Conservation (phyloP, 345 rosid species). For the Heritiera littoralis region DNA sequence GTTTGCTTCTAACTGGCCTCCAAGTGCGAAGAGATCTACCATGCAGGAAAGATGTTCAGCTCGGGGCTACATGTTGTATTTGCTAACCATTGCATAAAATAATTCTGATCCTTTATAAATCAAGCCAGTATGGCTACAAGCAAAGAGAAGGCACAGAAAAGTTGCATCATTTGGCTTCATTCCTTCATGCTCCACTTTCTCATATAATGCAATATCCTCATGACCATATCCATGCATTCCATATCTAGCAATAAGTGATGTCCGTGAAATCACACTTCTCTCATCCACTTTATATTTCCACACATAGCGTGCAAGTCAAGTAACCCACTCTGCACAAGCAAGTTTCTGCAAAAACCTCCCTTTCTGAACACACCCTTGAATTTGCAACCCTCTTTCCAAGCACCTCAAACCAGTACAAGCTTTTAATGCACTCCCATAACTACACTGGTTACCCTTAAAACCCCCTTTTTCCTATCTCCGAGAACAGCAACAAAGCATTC, state of each 20-base stretch:
- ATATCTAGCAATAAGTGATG: constrained; percentile 65
- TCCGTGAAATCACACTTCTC: constrained; percentile 71
- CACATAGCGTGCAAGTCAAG: constrained; percentile 59
- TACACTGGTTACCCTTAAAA: constrained; percentile 46
- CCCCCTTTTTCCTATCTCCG: constrained; percentile 46
- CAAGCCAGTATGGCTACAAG: constrained; percentile 71
- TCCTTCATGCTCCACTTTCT: constrained; percentile 54
- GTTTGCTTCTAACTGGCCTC: no score
- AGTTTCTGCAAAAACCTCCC: constrained; percentile 44
- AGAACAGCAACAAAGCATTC: constrained; percentile 43
- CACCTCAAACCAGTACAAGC: constrained; percentile 44
- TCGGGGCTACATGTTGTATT: constrained; percentile 48
- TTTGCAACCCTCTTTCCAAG: constrained; percentile 52
- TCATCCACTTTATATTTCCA: constrained; percentile 53
- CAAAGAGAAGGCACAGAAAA: constrained; percentile 63
- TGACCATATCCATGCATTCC: constrained; percentile 62
- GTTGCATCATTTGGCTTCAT: constrained; percentile 63
- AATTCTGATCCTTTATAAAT: constrained; percentile 54
- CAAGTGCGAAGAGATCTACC: constrained; percentile 35
- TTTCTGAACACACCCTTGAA: constrained; percentile 59
- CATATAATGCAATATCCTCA: constrained; percentile 54
- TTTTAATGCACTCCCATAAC: constrained; percentile 56
- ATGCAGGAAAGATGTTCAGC: constrained; percentile 69
- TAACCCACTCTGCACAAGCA: constrained; percentile 60
- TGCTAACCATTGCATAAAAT: constrained; percentile 53